Conservation (phyloP, 495 filamentous ascomycete genomes). For the Penicillium desertorum region DNA sequence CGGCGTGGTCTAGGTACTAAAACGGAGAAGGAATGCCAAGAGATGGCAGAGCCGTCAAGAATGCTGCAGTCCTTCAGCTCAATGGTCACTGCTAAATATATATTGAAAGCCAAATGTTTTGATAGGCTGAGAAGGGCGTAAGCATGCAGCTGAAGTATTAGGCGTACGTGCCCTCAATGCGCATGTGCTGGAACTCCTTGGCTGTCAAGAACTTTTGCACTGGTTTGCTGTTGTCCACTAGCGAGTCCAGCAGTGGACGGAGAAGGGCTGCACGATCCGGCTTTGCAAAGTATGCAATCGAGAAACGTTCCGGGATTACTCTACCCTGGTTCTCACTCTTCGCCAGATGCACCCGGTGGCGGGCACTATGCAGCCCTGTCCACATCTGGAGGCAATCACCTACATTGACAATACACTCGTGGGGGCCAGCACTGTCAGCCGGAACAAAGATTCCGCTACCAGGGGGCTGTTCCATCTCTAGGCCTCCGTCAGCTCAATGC, state of each 20-base stretch:
- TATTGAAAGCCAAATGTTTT: no score
- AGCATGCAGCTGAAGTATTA: neutral
- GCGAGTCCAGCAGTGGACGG: neutral
- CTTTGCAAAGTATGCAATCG: neutral
- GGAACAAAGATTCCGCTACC: neutral
- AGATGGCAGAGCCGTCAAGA: no score
- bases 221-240: neutral
- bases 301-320: neutral
- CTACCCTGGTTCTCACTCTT: neutral
- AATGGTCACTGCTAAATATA: no score
- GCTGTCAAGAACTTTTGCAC: neutral
- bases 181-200: neutral
- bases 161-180: neutral
- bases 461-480: neutral
- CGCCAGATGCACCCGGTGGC: neutral
- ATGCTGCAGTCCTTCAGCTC: no score
- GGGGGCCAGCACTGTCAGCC: neutral
- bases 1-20: no score
- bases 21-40: no score
- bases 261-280: neutral
- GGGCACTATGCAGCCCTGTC: constrained; percentile 1
- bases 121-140: neutral
- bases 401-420: constrained; percentile 1
- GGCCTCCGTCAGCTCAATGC: no score
- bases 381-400: constrained; percentile 1